These are phyloP conservation scores for Microbotryomycetes sp. DNA, from an alignment of 1,284 basidiomycete genomes.

Conservation along the genomic window DNA sequence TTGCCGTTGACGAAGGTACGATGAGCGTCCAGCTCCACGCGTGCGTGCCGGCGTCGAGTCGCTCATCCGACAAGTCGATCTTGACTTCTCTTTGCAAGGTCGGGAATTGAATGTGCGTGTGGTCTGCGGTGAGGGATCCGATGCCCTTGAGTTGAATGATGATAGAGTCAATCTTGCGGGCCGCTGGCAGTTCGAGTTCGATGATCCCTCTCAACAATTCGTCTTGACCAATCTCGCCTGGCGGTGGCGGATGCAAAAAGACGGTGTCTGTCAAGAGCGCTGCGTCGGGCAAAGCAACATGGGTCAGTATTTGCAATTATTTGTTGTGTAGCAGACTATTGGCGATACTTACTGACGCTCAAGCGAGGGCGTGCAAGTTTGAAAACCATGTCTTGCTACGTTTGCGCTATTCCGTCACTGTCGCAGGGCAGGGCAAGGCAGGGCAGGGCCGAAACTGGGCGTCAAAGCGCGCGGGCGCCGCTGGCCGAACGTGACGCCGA, in stretches of 20 bases:
- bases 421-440: too few relatives aligned
- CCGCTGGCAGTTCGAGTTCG: background rate
- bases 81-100: background rate
- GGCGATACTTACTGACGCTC: background rate
- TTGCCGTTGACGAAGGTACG: constrained; percentile 18
- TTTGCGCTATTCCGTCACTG: too few relatives aligned
- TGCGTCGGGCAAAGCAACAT: background rate
- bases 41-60: background rate
- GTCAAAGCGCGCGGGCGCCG: too few relatives aligned
- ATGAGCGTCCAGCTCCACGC: constrained; percentile 3
- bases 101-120: background rate
- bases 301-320: too few relatives aligned
- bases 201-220: background rate
- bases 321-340: too few relatives aligned
- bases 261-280: background rate
- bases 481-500: background rate
- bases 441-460: too few relatives aligned
- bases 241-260: background rate
- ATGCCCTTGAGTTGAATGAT: background rate
- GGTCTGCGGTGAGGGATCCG: background rate
- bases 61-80: background rate
- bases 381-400: too few relatives aligned
- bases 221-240: background rate
- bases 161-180: background rate
- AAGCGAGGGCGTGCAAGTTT: background rate